phyloP scores from a whole-genome alignment of 495 filamentous ascomycete genomes.

The Barbatosphaeria neglecta region DNA sequence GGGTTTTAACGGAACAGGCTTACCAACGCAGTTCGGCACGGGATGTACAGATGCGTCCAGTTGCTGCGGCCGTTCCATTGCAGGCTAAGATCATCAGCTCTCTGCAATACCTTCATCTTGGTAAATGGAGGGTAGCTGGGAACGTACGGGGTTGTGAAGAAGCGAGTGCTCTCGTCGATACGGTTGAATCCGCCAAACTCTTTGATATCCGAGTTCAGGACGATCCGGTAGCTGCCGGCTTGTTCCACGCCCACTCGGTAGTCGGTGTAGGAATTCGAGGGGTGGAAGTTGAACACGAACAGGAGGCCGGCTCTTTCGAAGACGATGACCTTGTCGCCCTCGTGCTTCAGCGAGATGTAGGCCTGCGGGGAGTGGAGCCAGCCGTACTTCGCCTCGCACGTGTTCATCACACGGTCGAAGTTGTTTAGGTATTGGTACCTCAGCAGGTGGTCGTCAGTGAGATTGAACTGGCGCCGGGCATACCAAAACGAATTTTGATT shows the following conservation, averaged over 20 bases:
- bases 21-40: conserved; percentile 75
- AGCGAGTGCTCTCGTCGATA: conserved; percentile 64
- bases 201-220: conserved; percentile 69
- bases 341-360: conserved; percentile 87
- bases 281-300: conserved; percentile 96
- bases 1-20: conserved; percentile 18
- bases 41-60: conserved; percentile 86
- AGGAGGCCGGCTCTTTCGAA: conserved; percentile 87
- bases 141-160: conserved; percentile 65
- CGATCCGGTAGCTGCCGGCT: conserved; percentile 75
- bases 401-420: conserved; percentile 88
- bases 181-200: conserved; percentile 72
- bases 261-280: conserved; percentile 76
- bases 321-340: conserved; percentile 86
- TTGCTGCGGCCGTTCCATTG: conserved; percentile 82
- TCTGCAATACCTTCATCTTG: too few species aligned
- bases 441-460: conserved; percentile 73
- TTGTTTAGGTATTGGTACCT: conserved; percentile 89
- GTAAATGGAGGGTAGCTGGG: background rate
- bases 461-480: conserved; percentile 86
- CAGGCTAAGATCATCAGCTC: conserved; percentile 21
- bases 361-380: conserved; percentile 86
- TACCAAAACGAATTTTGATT: conserved; percentile 97
- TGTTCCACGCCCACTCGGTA: conserved; percentile 83
- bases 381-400: conserved; percentile 74